A percentile compares a stretch with the other conserved stretches of the same genome.
phyloP scores from a whole-genome alignment of 2,329 filamentous ascomycete species.

The Anisogramma anomala region DNA sequence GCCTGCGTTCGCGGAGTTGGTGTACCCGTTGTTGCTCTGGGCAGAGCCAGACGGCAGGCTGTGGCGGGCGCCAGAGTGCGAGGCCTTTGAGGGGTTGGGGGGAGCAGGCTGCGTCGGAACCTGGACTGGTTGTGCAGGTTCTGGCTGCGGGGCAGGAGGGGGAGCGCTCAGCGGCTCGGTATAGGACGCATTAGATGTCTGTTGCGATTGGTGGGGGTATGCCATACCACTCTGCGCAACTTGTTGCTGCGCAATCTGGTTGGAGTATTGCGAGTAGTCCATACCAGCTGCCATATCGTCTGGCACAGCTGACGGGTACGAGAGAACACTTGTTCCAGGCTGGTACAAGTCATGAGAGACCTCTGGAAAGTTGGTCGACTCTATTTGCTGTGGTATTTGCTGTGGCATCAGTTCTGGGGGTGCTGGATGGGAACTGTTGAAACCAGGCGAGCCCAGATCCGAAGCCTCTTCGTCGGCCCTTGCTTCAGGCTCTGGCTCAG shows the following conservation, averaged over 20 bases:
- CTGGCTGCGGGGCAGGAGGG: conserved; percentile 1
- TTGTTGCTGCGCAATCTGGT: background rate
- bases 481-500: background rate
- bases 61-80: conserved; percentile 1
- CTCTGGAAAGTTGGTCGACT: conserved; percentile 14
- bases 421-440: conserved; percentile 14
- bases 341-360: conserved; percentile 21
- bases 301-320: conserved; percentile 17
- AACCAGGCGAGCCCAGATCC: conserved; percentile 13
- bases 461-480: conserved; percentile 10
- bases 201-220: conserved; percentile 10
- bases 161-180: background rate
- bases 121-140: conserved; percentile 2
- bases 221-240: background rate
- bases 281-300: conserved; percentile 1
- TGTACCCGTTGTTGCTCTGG: background rate
- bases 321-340: conserved; percentile 17
- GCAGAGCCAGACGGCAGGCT: conserved; percentile 11
- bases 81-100: background rate
- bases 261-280: conserved; percentile 7
- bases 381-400: conserved; percentile 17
- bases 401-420: conserved; percentile 21
- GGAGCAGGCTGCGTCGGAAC: background rate
- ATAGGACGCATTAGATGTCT: conserved; percentile 1
- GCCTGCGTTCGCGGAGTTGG: background rate